Percentiles rank a stretch among this genome's conserved stretches.
These are phyloP conservation scores for Gamsiella multidivaricata DNA, from an alignment of 192 early-diverging fungal genomes.

Conservation along the genomic window DNA sequence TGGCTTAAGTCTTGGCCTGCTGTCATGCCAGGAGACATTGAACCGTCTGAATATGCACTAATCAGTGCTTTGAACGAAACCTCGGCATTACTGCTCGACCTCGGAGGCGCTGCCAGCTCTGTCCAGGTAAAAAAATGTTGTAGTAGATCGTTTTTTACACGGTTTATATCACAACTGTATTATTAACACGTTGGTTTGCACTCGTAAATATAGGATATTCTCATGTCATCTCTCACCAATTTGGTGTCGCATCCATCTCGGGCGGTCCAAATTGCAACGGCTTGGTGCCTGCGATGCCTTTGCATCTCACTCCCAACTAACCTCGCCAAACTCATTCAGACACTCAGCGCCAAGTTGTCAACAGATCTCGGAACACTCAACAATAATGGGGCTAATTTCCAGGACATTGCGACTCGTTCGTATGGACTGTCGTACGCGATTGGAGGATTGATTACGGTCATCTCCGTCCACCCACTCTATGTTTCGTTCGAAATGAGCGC, in stretches of 20 bases:
- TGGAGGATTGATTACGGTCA: slow-evolving; percentile 75
- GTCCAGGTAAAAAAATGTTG: slow-evolving; percentile 58
- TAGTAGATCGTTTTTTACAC: neutral
- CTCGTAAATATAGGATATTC: slow-evolving; percentile 57
- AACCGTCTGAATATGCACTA: slow-evolving; percentile 69
- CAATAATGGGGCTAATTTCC: slow-evolving; percentile 72
- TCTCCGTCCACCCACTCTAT: slow-evolving; percentile 72
- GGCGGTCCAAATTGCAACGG: slow-evolving; percentile 77
- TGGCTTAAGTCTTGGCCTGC: slow-evolving; percentile 72
- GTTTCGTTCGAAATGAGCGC: slow-evolving; percentile 83
- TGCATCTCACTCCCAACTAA: slow-evolving; percentile 72
- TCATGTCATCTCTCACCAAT: slow-evolving; percentile 75
- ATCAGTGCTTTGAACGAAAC: slow-evolving; percentile 81
- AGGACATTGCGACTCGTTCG: slow-evolving; percentile 67
- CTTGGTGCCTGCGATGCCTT: slow-evolving; percentile 78
- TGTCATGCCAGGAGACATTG: slow-evolving; percentile 57
- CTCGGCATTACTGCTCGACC: slow-evolving; percentile 75
- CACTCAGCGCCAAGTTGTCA: slow-evolving; percentile 46
- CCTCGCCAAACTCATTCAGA: slow-evolving; percentile 68
- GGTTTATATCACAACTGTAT: neutral
- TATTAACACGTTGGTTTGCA: neutral
- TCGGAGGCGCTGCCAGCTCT: slow-evolving; percentile 76
- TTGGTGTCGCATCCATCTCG: slow-evolving; percentile 76
- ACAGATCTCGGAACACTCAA: slow-evolving; percentile 76
- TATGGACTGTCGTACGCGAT: slow-evolving; percentile 70